Base-by-base conservation (phyloP, 371 early-diverging fungal species). In the Capillidium rhysosporum region DNA sequence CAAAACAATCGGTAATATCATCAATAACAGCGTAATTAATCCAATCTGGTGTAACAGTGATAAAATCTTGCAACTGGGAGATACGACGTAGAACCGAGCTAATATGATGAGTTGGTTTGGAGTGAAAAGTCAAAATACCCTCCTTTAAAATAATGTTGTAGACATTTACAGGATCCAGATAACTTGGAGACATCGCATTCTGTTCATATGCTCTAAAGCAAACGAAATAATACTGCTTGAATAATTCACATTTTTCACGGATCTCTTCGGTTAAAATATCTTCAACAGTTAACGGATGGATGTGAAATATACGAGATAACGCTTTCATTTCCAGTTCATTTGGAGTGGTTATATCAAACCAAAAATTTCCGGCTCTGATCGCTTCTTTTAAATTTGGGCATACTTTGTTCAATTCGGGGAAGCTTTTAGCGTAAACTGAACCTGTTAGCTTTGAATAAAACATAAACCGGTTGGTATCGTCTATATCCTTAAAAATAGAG, bases 241-340 rank as follows among this genome's bases (percentile, higher is more conserved):
- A 92, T 16, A 85, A 73, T 61, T 93, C 93, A 59, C 88, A 89
- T 60, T 95, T 95, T 62, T 92, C 93, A 3, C 94, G 74, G 26
- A 74, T 77, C 45, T 93, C 94, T 60, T 90, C 81, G 51, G 83
- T 85, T 59, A 77, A 75, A 54, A 94, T 86, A 57, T 92, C 95
- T 67, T 94, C 92, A 23, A 75, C 73, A 0, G 92, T 92, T 44
- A 94, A 63, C 20, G 95, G 90, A 58, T 94, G 95, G 29, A 94
- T 78, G 52, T 66, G 67, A 48, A 85, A 83, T 4, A 73, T 31
- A 21, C 51, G 31, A 10, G 21, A 76, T 23, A 89, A 56, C 12
- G 69, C 59, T 21, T 75, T 61, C 77, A 93, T 84, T 60, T 93
- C 94, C 23, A 71, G 69, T 46, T 76, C 70, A 5, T 87, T 80